Evolutionary conservation across 2,329 filamentous ascomycete species (phyloP).

Genomic region (Epichloe elymi): DNA sequence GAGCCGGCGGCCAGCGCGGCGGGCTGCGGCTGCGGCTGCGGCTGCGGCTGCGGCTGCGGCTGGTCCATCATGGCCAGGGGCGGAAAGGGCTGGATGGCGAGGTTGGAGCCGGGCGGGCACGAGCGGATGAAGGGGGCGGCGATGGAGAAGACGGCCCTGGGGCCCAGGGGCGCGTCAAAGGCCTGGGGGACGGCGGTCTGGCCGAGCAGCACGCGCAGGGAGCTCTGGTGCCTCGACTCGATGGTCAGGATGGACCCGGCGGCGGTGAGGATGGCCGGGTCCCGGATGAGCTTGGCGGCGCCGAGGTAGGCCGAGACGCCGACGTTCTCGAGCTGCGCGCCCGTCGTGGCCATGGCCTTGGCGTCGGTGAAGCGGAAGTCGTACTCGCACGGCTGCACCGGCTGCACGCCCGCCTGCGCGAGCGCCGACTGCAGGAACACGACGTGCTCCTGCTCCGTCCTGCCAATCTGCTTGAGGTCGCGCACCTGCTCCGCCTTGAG

Average conservation of each 20-base stretch:
- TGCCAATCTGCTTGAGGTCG: slow-evolving; percentile 48
- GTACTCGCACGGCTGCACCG: slow-evolving; percentile 58
- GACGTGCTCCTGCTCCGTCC: slow-evolving; percentile 42
- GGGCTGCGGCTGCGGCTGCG: slow-evolving; percentile 19
- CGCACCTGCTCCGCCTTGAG: slow-evolving; percentile 15
- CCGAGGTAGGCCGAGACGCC: slow-evolving; percentile 64
- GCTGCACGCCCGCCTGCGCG: slow-evolving; percentile 46
- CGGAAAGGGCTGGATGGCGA: slow-evolving; percentile 49
- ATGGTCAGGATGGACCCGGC: slow-evolving; percentile 61
- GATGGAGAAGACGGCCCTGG: slow-evolving; percentile 58
- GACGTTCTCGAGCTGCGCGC: slow-evolving; percentile 57
- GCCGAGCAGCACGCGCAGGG: slow-evolving; percentile 49
- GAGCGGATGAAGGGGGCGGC: slow-evolving; percentile 59
- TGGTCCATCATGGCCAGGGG: slow-evolving; percentile 31
- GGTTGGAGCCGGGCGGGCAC: slow-evolving; percentile 54
- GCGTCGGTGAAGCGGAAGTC: slow-evolving; percentile 58
- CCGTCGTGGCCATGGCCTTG: slow-evolving; percentile 53
- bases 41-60: slow-evolving; percentile 9
- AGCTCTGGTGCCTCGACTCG: slow-evolving; percentile 61
- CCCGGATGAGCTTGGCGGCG: slow-evolving; percentile 51
- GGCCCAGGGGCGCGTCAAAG: slow-evolving; percentile 57
- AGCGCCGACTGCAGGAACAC: slow-evolving; percentile 39
- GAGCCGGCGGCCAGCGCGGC: slow-evolving; percentile 21
- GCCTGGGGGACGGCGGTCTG: slow-evolving; percentile 50
- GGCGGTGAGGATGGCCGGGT: slow-evolving; percentile 45